phyloP scores from a whole-genome alignment of 1,139 yeast genomes.

The Hemisphaericaspora xylofermentans region DNA sequence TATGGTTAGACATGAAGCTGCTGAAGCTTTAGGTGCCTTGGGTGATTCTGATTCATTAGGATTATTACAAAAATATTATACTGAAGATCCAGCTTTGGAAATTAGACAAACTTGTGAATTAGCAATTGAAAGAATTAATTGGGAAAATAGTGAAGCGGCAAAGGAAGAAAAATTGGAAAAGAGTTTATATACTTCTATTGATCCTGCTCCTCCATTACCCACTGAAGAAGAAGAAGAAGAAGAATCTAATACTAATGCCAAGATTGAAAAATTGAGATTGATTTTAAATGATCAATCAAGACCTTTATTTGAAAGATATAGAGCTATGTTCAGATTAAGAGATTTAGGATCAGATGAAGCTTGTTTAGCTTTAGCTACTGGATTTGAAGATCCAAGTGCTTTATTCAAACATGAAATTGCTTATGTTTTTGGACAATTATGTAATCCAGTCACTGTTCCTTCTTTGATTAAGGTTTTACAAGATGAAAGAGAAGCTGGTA shows the following conservation, averaged over 20 bases:
- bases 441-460: constrained; percentile 92
- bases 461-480: constrained; percentile 78
- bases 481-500: constrained; percentile 81
- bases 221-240: constrained; percentile 40
- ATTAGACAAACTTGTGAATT: constrained; percentile 97
- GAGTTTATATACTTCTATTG: constrained; percentile 83
- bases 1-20: constrained; percentile 99
- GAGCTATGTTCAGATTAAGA: constrained; percentile 97
- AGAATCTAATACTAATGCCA: constrained; percentile 27
- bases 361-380: constrained; percentile 85
- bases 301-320: constrained; percentile 88
- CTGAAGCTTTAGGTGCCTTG: constrained; percentile 96
- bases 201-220: constrained; percentile 97
- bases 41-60: constrained; percentile 79
- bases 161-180: constrained; percentile 66
- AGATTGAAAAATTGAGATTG: constrained; percentile 61
- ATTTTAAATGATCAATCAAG: constrained; percentile 73
- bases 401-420: constrained; percentile 97
- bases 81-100: constrained; percentile 78
- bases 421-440: constrained; percentile 94
- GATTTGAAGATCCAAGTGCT: constrained; percentile 88
- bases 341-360: constrained; percentile 95
- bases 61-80: constrained; percentile 60
- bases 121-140: constrained; percentile 89
- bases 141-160: constrained; percentile 76